phyloP scores from a whole-genome alignment of 2,329 filamentous ascomycete species.

The Basipetospora chlamydospora region DNA sequence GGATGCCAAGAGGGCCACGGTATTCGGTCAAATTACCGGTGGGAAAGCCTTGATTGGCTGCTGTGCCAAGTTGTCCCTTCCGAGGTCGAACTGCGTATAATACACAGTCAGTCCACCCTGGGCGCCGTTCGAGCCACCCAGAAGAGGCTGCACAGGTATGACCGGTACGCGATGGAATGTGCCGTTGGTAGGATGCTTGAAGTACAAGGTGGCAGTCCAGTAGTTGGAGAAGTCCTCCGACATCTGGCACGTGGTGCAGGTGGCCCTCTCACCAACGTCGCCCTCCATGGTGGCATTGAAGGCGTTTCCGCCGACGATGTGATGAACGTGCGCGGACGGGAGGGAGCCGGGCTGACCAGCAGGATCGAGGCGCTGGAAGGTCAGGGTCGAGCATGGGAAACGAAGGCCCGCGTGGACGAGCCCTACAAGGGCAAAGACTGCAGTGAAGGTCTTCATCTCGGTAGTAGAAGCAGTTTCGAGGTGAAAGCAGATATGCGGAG shows the following conservation, averaged over 20 bases:
- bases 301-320: conserved; percentile 31
- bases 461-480: too few species aligned
- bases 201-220: conserved; percentile 22
- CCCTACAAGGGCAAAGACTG: conserved; percentile 2
- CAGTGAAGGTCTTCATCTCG: conserved; percentile 5
- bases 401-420: conserved; percentile 15
- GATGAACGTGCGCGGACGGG: conserved; percentile 36
- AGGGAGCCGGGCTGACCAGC: conserved; percentile 20
- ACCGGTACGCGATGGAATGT: conserved; percentile 35
- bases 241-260: conserved; percentile 26
- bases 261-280: conserved; percentile 25
- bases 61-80: conserved; percentile 18
- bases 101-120: conserved; percentile 28
- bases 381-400: conserved; percentile 32
- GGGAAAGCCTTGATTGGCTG: conserved; percentile 13
- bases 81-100: conserved; percentile 26
- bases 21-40: conserved; percentile 22
- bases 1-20: too few species aligned
- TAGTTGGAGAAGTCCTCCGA: conserved; percentile 11
- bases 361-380: conserved; percentile 20
- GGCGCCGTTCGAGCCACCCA: conserved; percentile 26
- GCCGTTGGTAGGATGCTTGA: conserved; percentile 19
- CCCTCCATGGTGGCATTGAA: conserved; percentile 29
- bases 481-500: too few species aligned
- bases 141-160: conserved; percentile 35